phyloP scores from a whole-genome alignment of 225 moss, liverwort and hornwort genomes.

The Bryoerythrophyllum caledonicum region DNA sequence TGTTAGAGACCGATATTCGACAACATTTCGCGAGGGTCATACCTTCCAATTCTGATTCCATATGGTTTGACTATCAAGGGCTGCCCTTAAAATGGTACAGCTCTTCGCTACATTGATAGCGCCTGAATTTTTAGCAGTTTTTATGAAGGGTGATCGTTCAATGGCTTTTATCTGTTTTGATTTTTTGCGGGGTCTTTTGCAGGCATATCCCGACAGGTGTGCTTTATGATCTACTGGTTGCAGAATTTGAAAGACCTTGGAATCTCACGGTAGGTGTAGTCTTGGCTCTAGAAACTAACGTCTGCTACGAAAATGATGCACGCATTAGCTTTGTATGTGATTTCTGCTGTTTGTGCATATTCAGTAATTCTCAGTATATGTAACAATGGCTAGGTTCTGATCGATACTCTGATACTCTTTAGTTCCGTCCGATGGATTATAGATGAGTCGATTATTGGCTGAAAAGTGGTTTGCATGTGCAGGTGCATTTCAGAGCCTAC shows the following conservation, averaged over 20 bases:
- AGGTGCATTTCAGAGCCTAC: slow-evolving; percentile 96
- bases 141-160: neutral
- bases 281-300: neutral
- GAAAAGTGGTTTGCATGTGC: slow-evolving; percentile 19
- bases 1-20: slow-evolving; percentile 73
- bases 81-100: slow-evolving; percentile 90
- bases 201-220: slow-evolving; percentile 99
- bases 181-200: slow-evolving; percentile 16
- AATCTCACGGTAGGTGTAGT: slow-evolving; percentile 70
- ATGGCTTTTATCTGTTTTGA: neutral
- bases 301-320: slow-evolving; percentile 16
- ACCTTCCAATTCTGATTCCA: slow-evolving; percentile 74
- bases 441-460: neutral
- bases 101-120: neutral
- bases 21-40: slow-evolving; percentile 71
- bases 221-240: slow-evolving; percentile 88
- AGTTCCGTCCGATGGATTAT: neutral
- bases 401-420: neutral
- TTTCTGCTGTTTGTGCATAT: neutral
- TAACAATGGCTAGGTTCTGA: neutral
- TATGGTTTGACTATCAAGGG: slow-evolving; percentile 96
- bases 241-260: slow-evolving; percentile 96
- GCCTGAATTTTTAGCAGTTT: slow-evolving; percentile 1
- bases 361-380: slow-evolving; percentile 7
- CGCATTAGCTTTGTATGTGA: neutral